Base-by-base conservation (phyloP, 768 basidiomycete genomes). In the Naematelia aurantialba region DNA sequence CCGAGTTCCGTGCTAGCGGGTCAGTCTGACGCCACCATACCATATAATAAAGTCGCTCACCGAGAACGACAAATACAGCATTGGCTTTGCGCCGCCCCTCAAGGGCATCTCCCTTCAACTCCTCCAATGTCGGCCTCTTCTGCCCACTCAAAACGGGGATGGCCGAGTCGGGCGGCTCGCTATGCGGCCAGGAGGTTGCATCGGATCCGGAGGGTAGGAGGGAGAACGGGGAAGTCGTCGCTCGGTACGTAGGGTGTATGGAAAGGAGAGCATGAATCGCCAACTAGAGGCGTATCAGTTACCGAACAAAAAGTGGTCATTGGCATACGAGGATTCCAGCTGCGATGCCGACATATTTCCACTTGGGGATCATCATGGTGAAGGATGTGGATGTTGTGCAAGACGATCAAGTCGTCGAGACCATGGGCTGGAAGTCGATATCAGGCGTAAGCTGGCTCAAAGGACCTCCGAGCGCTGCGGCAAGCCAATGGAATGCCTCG, bases 31-130 rank as follows among this genome's bases (percentile, higher is more conserved):
- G n/a, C n/a, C n/a, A n/a, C n/a, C n/a, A n/a, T n/a, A n/a, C n/a
- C n/a, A n/a, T n/a, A n/a, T n/a, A n/a, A n/a, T n/a, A n/a, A n/a
- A 14, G 29, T 50, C 2, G 39, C 67, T 55, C 62, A 68, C 68
- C 86, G 45, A 98, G 83, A 65, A 90, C 83, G 50, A 90, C 89
- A 70, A 91, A 87, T 2, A 83, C 85, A 24, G 90, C 90, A 72
- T 89, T 91, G 2, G 88, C 89, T 71, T 83, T 89, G 25, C 72
- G 29, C 48, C 75, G 55, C 14, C 64, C 68, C 21, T 57, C 65
- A 48, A 66, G 34, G 30, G 62, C 56, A 52, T 56, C 60, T 12
- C 45, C 50, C 24, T 49, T 62, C 50, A 72, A 45, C 27, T 72
- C 68, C 11, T 67, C 68, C 14, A 61, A 30, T 5, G 52, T 54